A percentile compares a stretch with the other conserved stretches of the same genome.
Conservation (phyloP, 164 flowering plant species). For the Aristolochia contorta region DNA sequence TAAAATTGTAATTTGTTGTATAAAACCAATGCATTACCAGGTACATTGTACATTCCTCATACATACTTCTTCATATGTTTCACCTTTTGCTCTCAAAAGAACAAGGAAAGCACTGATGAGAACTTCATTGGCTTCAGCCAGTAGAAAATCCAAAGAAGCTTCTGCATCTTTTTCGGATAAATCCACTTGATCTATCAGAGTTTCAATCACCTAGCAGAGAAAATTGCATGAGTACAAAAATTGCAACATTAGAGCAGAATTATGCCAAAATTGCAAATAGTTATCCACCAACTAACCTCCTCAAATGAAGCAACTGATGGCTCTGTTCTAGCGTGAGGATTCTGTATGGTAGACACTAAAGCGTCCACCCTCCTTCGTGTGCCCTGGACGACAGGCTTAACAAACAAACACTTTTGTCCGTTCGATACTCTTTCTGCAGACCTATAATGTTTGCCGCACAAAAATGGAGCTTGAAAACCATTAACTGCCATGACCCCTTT, state of each 20-base stretch:
- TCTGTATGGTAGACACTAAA: neutral
- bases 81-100: slow-evolving; percentile 86
- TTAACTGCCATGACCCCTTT: slow-evolving; percentile 6
- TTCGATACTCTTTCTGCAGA: neutral
- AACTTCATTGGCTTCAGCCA: slow-evolving; percentile 61
- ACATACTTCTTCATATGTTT: slow-evolving; percentile 85
- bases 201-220: slow-evolving; percentile 56
- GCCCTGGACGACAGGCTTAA: neutral
- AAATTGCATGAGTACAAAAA: neutral
- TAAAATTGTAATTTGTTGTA: neutral
- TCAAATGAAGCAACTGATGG: slow-evolving; percentile 7
- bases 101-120: slow-evolving; percentile 88
- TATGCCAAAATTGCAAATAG: neutral
- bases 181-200: slow-evolving; percentile 59
- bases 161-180: slow-evolving; percentile 76
- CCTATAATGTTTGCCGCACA: slow-evolving; percentile 2
- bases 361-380: neutral
- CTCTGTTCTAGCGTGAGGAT: neutral
- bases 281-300: slow-evolving; percentile 7
- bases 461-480: slow-evolving; percentile 3
- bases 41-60: neutral
- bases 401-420: slow-evolving; percentile 3
- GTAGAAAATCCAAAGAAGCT: slow-evolving; percentile 52
- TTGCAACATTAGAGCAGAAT: neutral
- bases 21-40: neutral